Evolutionary conservation across 805 yeast species (phyloP).

Genomic region (Candida endomychidarum): DNA sequence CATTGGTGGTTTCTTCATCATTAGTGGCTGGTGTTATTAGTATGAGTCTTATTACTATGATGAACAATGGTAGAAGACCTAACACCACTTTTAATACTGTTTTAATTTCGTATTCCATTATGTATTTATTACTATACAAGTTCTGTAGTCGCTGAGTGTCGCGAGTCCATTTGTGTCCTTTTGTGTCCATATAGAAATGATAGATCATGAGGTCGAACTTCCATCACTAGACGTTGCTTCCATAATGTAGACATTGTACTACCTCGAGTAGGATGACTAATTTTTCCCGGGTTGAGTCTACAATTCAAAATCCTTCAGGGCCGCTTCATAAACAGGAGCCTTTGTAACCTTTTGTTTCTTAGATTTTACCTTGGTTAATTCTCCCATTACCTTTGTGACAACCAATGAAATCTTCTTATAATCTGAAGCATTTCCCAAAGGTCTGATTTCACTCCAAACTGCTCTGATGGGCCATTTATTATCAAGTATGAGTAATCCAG

Average conservation of each 20-base stretch:
- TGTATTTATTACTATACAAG: background rate
- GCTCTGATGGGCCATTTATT: conserved; percentile 48
- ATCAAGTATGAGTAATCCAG: conserved; percentile 34
- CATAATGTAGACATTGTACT: too few relatives aligned
- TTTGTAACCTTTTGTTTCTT: background rate
- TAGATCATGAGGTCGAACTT: too few relatives aligned
- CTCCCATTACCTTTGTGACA: conserved; percentile 53
- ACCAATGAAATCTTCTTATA: conserved; percentile 48
- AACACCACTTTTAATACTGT: conserved; percentile 11
- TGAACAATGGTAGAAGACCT: conserved; percentile 21
- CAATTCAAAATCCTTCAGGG: conserved; percentile 17
- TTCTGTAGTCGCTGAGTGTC: background rate
- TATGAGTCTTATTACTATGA: conserved; percentile 23
- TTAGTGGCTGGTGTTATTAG: conserved; percentile 23
- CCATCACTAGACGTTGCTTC: too few relatives aligned
- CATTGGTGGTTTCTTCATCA: conserved; percentile 5
- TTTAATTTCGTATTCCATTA: conserved; percentile 24
- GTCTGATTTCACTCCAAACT: conserved; percentile 52
- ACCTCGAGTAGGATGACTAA: too few relatives aligned
- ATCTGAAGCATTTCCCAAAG: conserved; percentile 47
- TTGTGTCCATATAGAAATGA: too few relatives aligned
- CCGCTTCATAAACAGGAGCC: conserved; percentile 9
- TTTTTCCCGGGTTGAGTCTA: too few relatives aligned
- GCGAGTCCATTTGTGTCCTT: too few relatives aligned
- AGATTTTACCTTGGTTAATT: conserved; percentile 34